These are phyloP conservation scores for Uronychia binucleata DNA, from an alignment of 73 alveolate genomes.

Conservation along the genomic window DNA sequence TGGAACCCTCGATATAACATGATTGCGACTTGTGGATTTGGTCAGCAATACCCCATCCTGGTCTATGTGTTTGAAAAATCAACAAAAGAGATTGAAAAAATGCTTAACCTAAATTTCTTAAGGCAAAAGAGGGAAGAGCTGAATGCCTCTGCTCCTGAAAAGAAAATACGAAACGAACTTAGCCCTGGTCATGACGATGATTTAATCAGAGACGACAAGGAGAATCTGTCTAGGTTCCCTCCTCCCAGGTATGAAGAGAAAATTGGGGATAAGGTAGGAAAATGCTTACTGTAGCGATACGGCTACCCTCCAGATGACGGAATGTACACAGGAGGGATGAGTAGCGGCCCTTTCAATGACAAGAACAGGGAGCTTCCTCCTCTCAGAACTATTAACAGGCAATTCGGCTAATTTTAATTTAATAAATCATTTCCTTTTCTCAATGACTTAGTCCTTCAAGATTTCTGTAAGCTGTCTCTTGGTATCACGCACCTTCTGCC, in stretches of 20 bases:
- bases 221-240: not conserved
- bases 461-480: not conserved
- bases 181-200: not conserved
- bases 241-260: not conserved
- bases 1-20: conserved; percentile 95
- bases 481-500: not conserved
- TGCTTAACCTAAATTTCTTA: not conserved
- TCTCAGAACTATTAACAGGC: not conserved
- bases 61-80: conserved; percentile 88
- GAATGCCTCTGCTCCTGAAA: not conserved
- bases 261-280: not conserved
- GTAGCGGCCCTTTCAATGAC: not conserved
- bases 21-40: conserved; percentile 96
- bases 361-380: not conserved
- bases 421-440: not conserved
- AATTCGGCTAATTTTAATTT: not conserved
- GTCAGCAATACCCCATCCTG: conserved; percentile 93
- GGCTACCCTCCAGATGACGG: not conserved
- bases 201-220: not conserved
- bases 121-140: not conserved
- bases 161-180: not conserved
- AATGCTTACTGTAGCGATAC: not conserved
- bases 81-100: conserved; percentile 19
- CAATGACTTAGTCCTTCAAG: not conserved
- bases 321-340: not conserved